Evolutionary conservation across 495 filamentous ascomycete species (phyloP).

Genomic region (Penicillium riverlandense): DNA sequence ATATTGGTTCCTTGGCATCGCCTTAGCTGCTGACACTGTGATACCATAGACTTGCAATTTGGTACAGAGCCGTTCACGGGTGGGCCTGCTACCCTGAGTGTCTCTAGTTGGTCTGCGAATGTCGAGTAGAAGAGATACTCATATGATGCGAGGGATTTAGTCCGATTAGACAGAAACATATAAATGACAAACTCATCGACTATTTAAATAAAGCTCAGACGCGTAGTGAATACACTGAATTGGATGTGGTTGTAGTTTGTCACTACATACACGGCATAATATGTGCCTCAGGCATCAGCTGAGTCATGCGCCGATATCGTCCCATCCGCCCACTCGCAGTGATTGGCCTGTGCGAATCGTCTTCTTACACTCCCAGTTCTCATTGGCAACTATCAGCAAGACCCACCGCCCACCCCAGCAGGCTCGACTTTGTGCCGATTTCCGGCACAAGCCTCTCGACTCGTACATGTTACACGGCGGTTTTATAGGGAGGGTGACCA

Average conservation of each 20-base stretch:
- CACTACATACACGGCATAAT: neutral
- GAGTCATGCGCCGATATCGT: conserved; percentile 28
- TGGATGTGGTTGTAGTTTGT: too few relatives aligned
- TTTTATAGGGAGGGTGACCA: conserved; percentile 30
- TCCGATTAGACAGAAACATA: too few relatives aligned
- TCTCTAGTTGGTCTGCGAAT: too few relatives aligned
- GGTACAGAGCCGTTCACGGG: conserved; percentile 41
- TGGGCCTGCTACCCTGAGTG: neutral
- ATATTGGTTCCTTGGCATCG: neutral
- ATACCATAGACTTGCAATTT: conserved; percentile 28
- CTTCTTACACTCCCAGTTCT: neutral
- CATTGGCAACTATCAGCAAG: neutral
- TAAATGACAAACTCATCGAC: too few relatives aligned
- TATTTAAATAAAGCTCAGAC: too few relatives aligned
- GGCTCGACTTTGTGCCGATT: conserved; percentile 34
- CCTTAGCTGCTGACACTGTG: neutral
- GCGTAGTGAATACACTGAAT: too few relatives aligned
- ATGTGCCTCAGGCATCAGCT: conserved; percentile 6
- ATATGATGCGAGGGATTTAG: too few relatives aligned
- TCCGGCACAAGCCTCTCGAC: conserved; percentile 28
- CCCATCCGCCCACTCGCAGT: neutral
- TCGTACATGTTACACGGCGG: conserved; percentile 19
- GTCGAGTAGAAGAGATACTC: too few relatives aligned
- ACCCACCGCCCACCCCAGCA: conserved; percentile 2
- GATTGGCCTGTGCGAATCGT: too few relatives aligned